phyloP scores from a whole-genome alignment of 345 rosid species.

The Carallia brachiata region DNA sequence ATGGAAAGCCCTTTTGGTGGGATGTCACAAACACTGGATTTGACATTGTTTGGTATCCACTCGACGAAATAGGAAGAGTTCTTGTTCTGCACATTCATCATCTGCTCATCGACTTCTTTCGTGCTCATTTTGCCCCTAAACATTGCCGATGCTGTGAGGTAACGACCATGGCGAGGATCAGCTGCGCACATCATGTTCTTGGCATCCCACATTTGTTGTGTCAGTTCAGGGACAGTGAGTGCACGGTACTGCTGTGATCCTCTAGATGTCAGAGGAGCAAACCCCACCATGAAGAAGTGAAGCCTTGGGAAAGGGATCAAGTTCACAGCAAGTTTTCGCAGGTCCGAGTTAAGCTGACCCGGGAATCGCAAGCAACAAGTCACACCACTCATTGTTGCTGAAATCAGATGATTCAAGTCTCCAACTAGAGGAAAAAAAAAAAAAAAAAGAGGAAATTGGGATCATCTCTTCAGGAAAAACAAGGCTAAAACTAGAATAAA shows the following conservation, averaged over 20 bases:
- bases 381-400: slow-evolving; percentile 29
- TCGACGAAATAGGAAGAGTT: slow-evolving; percentile 28
- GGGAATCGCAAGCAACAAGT: slow-evolving; percentile 32
- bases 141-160: slow-evolving; percentile 23
- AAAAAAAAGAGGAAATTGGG: neutral
- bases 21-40: slow-evolving; percentile 34
- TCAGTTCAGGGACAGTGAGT: slow-evolving; percentile 17
- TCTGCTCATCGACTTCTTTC: slow-evolving; percentile 32
- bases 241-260: slow-evolving; percentile 40
- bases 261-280: slow-evolving; percentile 38
- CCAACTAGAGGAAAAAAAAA: slow-evolving; percentile 12
- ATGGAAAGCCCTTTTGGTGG: slow-evolving; percentile 26
- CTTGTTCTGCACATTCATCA: slow-evolving; percentile 30
- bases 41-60: slow-evolving; percentile 30
- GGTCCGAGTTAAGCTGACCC: slow-evolving; percentile 30
- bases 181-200: slow-evolving; percentile 28
- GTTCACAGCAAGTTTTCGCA: slow-evolving; percentile 27
- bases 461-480: too few relatives aligned
- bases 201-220: slow-evolving; percentile 25
- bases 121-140: slow-evolving; percentile 49
- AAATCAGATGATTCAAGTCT: slow-evolving; percentile 31
- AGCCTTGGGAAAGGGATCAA: slow-evolving; percentile 29
- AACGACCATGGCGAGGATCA: slow-evolving; percentile 18
- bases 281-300: slow-evolving; percentile 34
- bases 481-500: too few relatives aligned